These are phyloP conservation scores for Exophiala mesophila DNA, from an alignment of 2,329 filamentous ascomycete genomes.

Conservation along the genomic window DNA sequence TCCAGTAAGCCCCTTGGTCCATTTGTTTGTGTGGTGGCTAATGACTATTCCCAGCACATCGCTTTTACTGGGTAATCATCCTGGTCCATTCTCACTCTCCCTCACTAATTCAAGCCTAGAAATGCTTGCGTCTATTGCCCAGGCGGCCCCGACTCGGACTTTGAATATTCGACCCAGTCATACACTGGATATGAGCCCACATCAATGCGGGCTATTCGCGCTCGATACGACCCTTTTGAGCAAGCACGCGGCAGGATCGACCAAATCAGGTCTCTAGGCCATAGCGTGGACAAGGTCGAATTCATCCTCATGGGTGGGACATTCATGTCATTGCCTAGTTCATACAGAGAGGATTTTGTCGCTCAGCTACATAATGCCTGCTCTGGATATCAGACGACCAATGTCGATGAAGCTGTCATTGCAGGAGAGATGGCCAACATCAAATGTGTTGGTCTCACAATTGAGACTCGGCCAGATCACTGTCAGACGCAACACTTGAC, in stretches of 20 bases:
- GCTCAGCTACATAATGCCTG: conserved; percentile 94
- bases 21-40: neutral
- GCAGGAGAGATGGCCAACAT: conserved; percentile 94
- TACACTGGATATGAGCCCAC: conserved; percentile 99
- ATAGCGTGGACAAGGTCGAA: conserved; percentile 98
- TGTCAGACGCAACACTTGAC: conserved; percentile 92
- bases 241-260: conserved; percentile 94
- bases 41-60: conserved; percentile 59
- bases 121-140: conserved; percentile 99
- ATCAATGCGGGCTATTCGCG: conserved; percentile 95
- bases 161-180: conserved; percentile 97
- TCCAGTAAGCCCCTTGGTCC: conserved; percentile 42
- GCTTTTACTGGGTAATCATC: conserved; percentile 63
- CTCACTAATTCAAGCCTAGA: conserved; percentile 41
- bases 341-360: conserved; percentile 90
- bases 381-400: conserved; percentile 88
- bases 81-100: neutral
- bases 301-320: conserved; percentile 99
- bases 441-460: conserved; percentile 98
- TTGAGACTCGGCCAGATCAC: conserved; percentile 95
- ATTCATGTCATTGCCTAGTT: conserved; percentile 91
- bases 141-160: conserved; percentile 94
- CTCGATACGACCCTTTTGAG: conserved; percentile 95
- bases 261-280: conserved; percentile 89
- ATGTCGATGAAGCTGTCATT: conserved; percentile 91